These are phyloP conservation scores for Beauveria rudraprayagi DNA, from an alignment of 2,329 filamentous ascomycete genomes.

Conservation along the genomic window DNA sequence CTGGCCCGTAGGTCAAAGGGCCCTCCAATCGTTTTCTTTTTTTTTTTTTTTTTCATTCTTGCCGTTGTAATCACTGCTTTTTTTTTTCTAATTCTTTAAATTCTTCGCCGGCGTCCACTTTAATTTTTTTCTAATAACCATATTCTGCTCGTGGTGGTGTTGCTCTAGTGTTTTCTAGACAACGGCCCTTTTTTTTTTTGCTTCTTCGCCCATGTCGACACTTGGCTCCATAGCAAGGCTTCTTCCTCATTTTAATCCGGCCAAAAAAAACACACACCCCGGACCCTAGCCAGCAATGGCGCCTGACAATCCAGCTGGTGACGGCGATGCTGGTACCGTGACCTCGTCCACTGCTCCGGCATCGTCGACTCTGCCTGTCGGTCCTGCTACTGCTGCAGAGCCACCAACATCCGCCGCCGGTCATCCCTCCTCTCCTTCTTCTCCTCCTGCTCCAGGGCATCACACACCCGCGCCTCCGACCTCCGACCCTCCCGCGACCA, in stretches of 20 bases:
- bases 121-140: not conserved
- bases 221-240: conserved; percentile 8
- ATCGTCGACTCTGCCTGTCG: conserved; percentile 7
- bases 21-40: not conserved
- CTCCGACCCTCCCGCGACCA: not conserved
- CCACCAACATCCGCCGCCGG: not conserved
- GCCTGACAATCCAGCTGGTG: conserved; percentile 7
- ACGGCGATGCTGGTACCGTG: conserved; percentile 5
- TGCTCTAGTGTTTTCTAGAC: conserved; percentile 6
- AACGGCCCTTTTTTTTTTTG: not conserved
- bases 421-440: conserved; percentile 8
- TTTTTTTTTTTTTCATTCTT: not conserved
- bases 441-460: conserved; percentile 1
- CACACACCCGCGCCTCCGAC: not conserved
- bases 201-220: conserved; percentile 9
- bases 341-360: conserved; percentile 1
- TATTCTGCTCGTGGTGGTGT: not conserved
- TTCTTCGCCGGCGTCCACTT: not conserved
- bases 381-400: conserved; percentile 9
- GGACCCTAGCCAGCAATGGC: conserved; percentile 10
- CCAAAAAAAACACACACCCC: conserved; percentile 5
- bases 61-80: not conserved
- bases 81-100: not conserved
- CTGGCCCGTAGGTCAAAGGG: not conserved
- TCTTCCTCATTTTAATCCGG: conserved; percentile 10